Evolutionary conservation across 176 grass and related monocot genomes (phyloP).

Genomic region (Themeda triandra): DNA sequence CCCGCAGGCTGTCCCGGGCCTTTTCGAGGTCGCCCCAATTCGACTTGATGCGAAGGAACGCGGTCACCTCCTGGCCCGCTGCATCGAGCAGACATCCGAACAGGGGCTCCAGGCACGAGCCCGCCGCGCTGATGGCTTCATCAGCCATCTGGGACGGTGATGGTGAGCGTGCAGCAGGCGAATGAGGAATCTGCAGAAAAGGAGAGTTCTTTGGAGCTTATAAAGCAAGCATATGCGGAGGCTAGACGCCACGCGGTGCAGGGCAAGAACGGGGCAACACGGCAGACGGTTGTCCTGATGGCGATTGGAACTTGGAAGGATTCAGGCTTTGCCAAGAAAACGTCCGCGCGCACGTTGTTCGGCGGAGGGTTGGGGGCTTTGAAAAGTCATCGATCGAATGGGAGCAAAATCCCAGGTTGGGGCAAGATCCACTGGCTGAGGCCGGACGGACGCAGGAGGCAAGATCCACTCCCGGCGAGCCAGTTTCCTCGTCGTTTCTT

Average conservation of each 20-base stretch:
- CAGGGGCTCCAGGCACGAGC: slow-evolving; percentile 23
- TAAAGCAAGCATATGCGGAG: neutral
- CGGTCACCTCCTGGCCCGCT: neutral
- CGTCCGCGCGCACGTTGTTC: neutral
- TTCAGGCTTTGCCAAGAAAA: neutral
- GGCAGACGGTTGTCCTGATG: neutral
- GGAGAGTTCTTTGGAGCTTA: neutral
- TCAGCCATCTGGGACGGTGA: slow-evolving; percentile 22
- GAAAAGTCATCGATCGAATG: neutral
- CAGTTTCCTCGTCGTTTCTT: slow-evolving; percentile 20
- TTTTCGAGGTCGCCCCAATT: slow-evolving; percentile 35
- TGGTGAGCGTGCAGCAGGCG: neutral
- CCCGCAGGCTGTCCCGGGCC: slow-evolving; percentile 2
- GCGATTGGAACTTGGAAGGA: neutral
- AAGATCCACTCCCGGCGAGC: neutral
- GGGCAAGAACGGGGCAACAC: neutral
- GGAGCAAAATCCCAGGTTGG: neutral
- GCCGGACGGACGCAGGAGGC: neutral
- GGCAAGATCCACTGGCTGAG: neutral
- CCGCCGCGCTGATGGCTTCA: neutral
- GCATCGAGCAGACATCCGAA: slow-evolving; percentile 21
- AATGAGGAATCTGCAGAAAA: neutral
- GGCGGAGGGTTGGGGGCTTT: no score
- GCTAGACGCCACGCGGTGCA: neutral
- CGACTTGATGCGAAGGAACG: slow-evolving; percentile 41